Conservation (phyloP, 2,329 filamentous ascomycete species). For the Colletotrichum echinochloae region DNA sequence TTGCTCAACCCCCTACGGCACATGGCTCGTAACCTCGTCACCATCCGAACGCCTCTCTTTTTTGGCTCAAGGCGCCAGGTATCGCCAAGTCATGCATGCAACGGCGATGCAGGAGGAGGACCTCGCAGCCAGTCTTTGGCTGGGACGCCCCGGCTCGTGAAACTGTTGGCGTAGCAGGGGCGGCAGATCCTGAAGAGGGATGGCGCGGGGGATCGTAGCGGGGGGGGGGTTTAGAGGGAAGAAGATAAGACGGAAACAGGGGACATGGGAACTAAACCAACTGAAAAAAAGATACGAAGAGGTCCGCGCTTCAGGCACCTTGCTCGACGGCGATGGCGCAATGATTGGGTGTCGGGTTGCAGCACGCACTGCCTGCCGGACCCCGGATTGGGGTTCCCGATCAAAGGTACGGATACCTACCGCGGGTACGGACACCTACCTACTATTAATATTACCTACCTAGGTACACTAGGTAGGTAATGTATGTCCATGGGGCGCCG, state of each 20-base stretch:
- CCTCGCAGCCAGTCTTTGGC: background rate
- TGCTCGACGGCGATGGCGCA: background rate
- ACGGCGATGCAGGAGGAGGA: background rate
- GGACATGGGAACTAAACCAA: background rate
- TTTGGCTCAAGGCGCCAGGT: background rate
- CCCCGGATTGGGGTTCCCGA: background rate
- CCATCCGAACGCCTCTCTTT: constrained; percentile 33
- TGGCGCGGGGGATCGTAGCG: constrained; percentile 36
- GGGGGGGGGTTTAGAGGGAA: too few species aligned
- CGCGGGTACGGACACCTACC: too few species aligned
- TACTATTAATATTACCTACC: too few species aligned
- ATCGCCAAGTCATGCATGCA: background rate
- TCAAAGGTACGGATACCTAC: too few species aligned
- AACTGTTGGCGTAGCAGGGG: constrained; percentile 38
- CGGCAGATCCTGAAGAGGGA: constrained; percentile 37
- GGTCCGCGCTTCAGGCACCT: constrained; percentile 30
- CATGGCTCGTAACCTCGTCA: constrained; percentile 15
- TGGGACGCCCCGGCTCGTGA: constrained; percentile 33
- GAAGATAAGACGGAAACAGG: constrained; percentile 34
- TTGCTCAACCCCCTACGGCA: constrained; percentile 22
- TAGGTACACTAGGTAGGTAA: too few species aligned
- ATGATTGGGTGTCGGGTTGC: constrained; percentile 21
- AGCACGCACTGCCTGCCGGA: constrained; percentile 6
- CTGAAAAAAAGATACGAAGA: background rate
- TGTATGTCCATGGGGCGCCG: background rate